Evolutionary conservation across 1,139 yeast species (phyloP).

Genomic region (Schizosaccharomyces versatilis): DNA sequence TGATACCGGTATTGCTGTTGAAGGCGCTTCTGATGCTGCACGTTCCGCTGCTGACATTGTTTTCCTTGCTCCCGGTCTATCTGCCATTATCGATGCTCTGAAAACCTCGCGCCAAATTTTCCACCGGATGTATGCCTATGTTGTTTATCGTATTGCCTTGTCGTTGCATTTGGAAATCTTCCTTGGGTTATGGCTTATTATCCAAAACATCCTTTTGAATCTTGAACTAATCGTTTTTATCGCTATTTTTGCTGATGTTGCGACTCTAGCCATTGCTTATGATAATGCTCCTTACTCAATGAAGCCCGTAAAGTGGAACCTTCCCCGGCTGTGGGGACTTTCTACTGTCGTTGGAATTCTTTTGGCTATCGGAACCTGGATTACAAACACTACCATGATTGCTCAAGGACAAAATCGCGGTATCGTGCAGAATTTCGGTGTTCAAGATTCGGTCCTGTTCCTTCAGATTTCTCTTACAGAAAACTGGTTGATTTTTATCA

Average conservation of each 20-base stretch:
- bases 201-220: conserved; percentile 40
- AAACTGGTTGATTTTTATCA: conserved; percentile 58
- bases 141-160: conserved; percentile 58
- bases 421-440: conserved; percentile 52
- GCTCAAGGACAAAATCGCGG: conserved; percentile 26
- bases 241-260: conserved; percentile 59
- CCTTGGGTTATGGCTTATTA: conserved; percentile 54
- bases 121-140: conserved; percentile 66
- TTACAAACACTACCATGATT: conserved; percentile 48
- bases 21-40: conserved; percentile 64
- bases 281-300: conserved; percentile 90
- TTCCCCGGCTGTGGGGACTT: conserved; percentile 65
- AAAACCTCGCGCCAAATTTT: conserved; percentile 59
- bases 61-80: conserved; percentile 57
- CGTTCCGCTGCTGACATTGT: conserved; percentile 63
- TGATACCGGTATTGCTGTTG: conserved; percentile 63
- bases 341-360: conserved; percentile 43
- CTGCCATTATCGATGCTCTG: conserved; percentile 53
- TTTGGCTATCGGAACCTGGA: conserved; percentile 52
- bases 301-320: conserved; percentile 94
- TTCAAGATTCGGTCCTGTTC: conserved; percentile 44
- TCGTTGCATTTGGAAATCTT: conserved; percentile 51
- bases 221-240: conserved; percentile 49
- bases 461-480: conserved; percentile 54
- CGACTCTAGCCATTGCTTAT: conserved; percentile 57